Percentiles rank a stretch among this genome's conserved stretches.
phyloP scores from a whole-genome alignment of 257 asterid genomes.

The Solanum gandarillasii region DNA sequence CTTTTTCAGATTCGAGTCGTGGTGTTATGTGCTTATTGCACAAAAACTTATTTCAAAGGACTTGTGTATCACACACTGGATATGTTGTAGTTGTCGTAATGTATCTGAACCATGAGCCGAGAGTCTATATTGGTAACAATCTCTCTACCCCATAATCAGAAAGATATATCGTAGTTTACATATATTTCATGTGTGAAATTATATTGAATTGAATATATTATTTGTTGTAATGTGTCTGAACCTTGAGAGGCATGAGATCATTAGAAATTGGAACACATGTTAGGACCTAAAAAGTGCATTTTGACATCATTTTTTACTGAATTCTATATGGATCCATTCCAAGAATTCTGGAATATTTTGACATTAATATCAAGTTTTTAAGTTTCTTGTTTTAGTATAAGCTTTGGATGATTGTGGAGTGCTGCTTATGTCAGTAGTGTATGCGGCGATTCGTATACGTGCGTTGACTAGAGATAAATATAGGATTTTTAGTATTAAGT shows the following conservation, averaged over 20 bases:
- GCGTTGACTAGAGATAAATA: neutral
- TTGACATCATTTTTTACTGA: neutral
- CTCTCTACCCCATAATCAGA: too few species aligned
- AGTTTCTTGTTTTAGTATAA: neutral
- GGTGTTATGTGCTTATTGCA: neutral
- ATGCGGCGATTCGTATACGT: neutral
- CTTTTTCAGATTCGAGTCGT: neutral
- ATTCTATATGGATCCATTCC: neutral
- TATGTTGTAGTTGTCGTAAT: too few species aligned
- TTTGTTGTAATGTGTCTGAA: neutral
- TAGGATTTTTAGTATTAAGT: neutral
- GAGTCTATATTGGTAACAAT: too few species aligned
- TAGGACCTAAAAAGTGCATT: neutral
- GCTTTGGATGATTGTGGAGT: neutral
- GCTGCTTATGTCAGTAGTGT: neutral
- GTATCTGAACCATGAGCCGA: neutral
- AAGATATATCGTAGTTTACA: too few species aligned
- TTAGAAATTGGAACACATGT: neutral
- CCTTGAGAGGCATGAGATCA: neutral
- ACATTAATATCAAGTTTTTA: neutral
- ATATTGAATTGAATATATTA: too few species aligned
- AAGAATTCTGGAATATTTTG: neutral
- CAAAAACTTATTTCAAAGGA: too few species aligned
- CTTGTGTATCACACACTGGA: too few species aligned
- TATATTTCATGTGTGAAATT: accelerated